phyloP scores from a whole-genome alignment of 2,329 filamentous ascomycete genomes.

The Microcyclosporella mali region DNA sequence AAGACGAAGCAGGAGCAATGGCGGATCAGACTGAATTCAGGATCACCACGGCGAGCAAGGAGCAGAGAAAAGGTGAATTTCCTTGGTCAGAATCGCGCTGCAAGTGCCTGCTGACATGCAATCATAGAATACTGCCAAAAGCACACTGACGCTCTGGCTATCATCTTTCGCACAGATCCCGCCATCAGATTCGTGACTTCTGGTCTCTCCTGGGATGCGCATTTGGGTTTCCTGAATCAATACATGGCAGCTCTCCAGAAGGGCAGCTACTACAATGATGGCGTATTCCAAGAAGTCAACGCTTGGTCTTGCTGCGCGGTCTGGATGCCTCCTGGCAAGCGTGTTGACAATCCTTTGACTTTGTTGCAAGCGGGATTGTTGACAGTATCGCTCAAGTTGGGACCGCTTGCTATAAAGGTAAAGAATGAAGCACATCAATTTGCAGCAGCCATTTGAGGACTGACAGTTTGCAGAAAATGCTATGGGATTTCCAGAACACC shows the following conservation, averaged over 20 bases:
- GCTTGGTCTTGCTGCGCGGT: slow-evolving; percentile 19
- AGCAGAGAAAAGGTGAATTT: background rate
- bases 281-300: slow-evolving; percentile 17
- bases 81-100: background rate
- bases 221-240: slow-evolving; percentile 13
- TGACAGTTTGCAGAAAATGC: slow-evolving; percentile 16
- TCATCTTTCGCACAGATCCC: slow-evolving; percentile 21
- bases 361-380: slow-evolving; percentile 19
- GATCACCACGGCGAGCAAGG: background rate
- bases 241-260: slow-evolving; percentile 20
- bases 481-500: slow-evolving; percentile 18
- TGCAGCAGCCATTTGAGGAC: no score
- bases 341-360: slow-evolving; percentile 20
- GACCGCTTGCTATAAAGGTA: slow-evolving; percentile 13
- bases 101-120: background rate
- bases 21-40: background rate
- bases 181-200: slow-evolving; percentile 20
- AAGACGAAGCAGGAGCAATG: background rate
- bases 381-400: slow-evolving; percentile 14
- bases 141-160: slow-evolving; percentile 3
- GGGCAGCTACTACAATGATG: slow-evolving; percentile 21
- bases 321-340: slow-evolving; percentile 22
- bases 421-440: background rate
- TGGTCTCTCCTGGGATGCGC: slow-evolving; percentile 6
- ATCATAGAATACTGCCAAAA: slow-evolving; percentile 6